phyloP scores from a whole-genome alignment of 2,329 filamentous ascomycete species.

The Emergomyces orientalis region DNA sequence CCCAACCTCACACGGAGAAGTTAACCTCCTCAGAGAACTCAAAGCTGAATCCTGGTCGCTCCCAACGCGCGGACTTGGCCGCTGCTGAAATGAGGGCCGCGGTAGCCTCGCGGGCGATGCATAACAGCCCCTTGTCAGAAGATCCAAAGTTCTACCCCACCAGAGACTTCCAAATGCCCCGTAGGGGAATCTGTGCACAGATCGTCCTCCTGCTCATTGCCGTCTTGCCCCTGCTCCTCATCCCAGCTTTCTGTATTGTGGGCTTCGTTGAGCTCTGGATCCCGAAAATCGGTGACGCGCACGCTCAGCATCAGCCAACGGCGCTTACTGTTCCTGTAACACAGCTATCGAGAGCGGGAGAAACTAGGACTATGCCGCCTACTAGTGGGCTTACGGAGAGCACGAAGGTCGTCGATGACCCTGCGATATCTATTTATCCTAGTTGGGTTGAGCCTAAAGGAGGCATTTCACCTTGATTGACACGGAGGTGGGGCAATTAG shows the following conservation, averaged over 20 bases:
- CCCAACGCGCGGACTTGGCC: background rate
- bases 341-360: background rate
- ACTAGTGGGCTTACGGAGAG: background rate
- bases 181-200: background rate
- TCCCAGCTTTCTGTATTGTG: background rate
- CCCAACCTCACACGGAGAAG: background rate
- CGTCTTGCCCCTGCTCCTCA: background rate
- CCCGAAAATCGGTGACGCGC: background rate
- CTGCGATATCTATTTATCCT: background rate
- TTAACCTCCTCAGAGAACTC: background rate
- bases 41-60: background rate
- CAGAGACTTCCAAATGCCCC: background rate
- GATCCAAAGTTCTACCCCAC: background rate
- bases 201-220: background rate
- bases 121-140: background rate
- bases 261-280: background rate
- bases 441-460: background rate
- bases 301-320: background rate
- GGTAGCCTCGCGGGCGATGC: background rate
- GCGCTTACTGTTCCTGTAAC: background rate
- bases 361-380: background rate
- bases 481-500: background rate
- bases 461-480: background rate
- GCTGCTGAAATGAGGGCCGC: background rate
- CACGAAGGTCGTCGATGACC: background rate